Conservation (phyloP, 1,139 yeast genomes). For the Candida glucosophila region DNA sequence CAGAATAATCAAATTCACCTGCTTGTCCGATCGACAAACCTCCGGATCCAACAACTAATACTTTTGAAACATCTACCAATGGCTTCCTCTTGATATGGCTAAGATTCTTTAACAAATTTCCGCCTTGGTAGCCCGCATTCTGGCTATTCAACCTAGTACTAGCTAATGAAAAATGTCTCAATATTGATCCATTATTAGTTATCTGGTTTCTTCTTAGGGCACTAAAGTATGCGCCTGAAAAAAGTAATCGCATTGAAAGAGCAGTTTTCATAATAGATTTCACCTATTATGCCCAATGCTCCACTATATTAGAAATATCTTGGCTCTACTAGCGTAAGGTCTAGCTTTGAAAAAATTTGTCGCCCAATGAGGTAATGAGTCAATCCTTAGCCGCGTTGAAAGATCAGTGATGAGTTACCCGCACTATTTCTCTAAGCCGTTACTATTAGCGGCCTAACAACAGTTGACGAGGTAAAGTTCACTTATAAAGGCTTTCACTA, state of each 20-base stretch:
- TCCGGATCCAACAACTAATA: slow-evolving; percentile 93
- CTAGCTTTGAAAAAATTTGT: slow-evolving; percentile 7
- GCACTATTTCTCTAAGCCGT: no score
- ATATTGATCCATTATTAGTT: neutral
- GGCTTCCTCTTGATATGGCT: slow-evolving; percentile 25
- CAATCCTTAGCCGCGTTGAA: slow-evolving; percentile 30
- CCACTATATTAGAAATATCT: neutral
- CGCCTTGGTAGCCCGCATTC: slow-evolving; percentile 19
- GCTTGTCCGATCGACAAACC: slow-evolving; percentile 98
- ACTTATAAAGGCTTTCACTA: no score
- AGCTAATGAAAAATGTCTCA: neutral
- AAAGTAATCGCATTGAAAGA: slow-evolving; percentile 12
- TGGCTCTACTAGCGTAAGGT: neutral
- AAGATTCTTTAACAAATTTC: slow-evolving; percentile 28
- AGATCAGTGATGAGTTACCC: slow-evolving; percentile 22
- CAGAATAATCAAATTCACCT: slow-evolving; percentile 97
- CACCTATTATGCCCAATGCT: neutral
- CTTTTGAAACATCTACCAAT: slow-evolving; percentile 81
- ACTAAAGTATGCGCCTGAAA: slow-evolving; percentile 26
- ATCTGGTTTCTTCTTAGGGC: slow-evolving; percentile 15
- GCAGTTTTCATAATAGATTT: neutral
- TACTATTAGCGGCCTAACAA: no score
- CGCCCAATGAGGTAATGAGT: slow-evolving; percentile 28
- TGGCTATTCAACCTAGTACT: slow-evolving; percentile 2
- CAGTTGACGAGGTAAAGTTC: no score